A percentile compares a stretch with the other conserved stretches of the same genome.
These are phyloP conservation scores for Thelephora ganbajun DNA, from an alignment of 768 basidiomycete species.

Conservation along the genomic window DNA sequence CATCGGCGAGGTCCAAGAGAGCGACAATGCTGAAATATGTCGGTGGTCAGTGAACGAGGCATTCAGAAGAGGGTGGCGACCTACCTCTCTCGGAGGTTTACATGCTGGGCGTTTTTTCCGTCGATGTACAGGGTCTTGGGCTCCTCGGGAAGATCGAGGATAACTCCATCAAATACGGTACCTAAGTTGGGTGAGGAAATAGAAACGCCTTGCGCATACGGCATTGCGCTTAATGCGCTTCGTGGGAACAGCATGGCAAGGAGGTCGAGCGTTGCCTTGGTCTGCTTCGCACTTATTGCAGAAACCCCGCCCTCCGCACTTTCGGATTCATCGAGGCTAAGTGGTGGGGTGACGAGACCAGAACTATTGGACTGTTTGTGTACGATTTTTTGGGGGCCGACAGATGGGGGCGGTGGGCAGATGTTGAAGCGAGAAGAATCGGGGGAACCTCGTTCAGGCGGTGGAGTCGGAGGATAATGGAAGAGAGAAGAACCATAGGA, in stretches of 20 bases:
- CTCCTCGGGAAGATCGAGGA: constrained; percentile 57
- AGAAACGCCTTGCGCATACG: constrained; percentile 62
- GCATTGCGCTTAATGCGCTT: constrained; percentile 50
- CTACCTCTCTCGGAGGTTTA: constrained; percentile 76
- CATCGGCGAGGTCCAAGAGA: constrained; percentile 78
- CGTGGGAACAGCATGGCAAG: constrained; percentile 68
- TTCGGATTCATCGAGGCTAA: constrained; percentile 59
- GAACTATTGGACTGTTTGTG: constrained; percentile 11
- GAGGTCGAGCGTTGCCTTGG: constrained; percentile 60
- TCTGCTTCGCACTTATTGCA: constrained; percentile 29
- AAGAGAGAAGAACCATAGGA: constrained; percentile 20
- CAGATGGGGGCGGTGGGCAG: constrained; percentile 7
- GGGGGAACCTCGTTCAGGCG: constrained; percentile 8
- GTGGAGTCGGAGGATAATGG: constrained; percentile 18
- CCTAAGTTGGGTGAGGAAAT: constrained; percentile 60
- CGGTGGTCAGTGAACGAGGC: constrained; percentile 1
- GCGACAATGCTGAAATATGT: constrained; percentile 49
- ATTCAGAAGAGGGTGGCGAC: constrained; percentile 8
- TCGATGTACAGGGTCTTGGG: constrained; percentile 75
- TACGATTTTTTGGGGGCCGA: constrained; percentile 15
- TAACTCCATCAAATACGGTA: constrained; percentile 61
- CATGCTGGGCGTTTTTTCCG: constrained; percentile 66
- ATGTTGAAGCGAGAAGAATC: constrained; percentile 2
- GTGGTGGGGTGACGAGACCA: constrained; percentile 54
- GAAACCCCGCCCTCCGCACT: constrained; percentile 28